A percentile compares a stretch with the other conserved stretches of the same genome.
These are phyloP conservation scores for Debaryomycetaceae sp. DNA, from an alignment of 1,139 yeast species.

Conservation along the genomic window DNA sequence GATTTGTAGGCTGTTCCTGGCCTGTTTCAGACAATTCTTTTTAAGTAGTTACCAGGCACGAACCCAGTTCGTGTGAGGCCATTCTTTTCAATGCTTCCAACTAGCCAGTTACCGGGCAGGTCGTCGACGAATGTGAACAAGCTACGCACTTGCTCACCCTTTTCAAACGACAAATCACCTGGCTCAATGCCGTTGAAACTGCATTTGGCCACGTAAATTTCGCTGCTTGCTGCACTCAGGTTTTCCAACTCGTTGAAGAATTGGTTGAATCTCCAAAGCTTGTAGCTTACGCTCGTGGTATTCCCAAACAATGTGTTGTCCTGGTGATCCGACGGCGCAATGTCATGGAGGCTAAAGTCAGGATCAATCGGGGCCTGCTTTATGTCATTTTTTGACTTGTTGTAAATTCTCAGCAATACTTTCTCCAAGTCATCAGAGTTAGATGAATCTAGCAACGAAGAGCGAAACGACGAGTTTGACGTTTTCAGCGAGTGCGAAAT, in stretches of 20 bases:
- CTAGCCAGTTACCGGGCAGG: slow-evolving; percentile 33
- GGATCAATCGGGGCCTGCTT: slow-evolving; percentile 24
- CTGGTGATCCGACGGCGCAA: slow-evolving; percentile 3
- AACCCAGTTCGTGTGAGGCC: slow-evolving; percentile 31
- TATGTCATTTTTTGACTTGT: slow-evolving; percentile 33
- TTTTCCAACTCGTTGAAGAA: slow-evolving; percentile 19
- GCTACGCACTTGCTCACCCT: slow-evolving; percentile 33
- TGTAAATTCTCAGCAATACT: slow-evolving; percentile 28
- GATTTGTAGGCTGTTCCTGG: too few species aligned
- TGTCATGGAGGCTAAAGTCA: background rate
- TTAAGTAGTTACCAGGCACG: slow-evolving; percentile 36
- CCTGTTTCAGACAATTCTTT: background rate
- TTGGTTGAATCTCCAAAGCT: slow-evolving; percentile 20
- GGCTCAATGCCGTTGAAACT: slow-evolving; percentile 30
- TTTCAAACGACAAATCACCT: slow-evolving; percentile 38
- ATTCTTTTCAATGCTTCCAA: slow-evolving; percentile 21
- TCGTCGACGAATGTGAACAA: slow-evolving; percentile 23
- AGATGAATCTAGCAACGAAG: slow-evolving; percentile 16
- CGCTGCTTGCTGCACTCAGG: slow-evolving; percentile 11
- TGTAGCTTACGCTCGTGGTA: slow-evolving; percentile 19
- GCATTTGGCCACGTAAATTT: slow-evolving; percentile 19
- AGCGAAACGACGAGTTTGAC: too few species aligned
- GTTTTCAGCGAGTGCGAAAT: slow-evolving; percentile 15
- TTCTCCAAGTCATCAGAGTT: slow-evolving; percentile 18
- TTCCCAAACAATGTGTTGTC: slow-evolving; percentile 11